Base-by-base conservation (phyloP, 306 rosid genomes). In the Castanospermum australe region DNA sequence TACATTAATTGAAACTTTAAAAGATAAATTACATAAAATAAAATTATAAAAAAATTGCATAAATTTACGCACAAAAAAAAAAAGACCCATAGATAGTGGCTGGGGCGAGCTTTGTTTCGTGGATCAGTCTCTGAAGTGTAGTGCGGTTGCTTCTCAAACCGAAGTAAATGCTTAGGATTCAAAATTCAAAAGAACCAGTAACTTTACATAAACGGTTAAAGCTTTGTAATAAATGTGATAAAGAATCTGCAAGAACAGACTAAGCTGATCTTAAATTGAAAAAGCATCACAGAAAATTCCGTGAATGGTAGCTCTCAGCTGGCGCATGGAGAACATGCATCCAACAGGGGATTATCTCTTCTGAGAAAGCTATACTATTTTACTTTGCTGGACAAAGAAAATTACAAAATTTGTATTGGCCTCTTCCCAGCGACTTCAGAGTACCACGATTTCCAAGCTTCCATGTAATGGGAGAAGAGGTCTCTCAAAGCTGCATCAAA, bases 391-490 rank as follows among this genome's bases (percentile, higher is more conserved):
- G 28, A 47, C 20, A 6, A 14, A 73, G 36, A 72, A 72, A 21
- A 78, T 89, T 85, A 95, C 85, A 84, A 81, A 83, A 82, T 79
- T 72, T 84, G 76, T 20, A 79, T 52, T 20, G 89, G 73, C 68
- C 85, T 90, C 87, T 91, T 89, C 47, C 84, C 93, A 35, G 91
- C 87, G 21, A 93, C 89, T 87, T 91, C 96, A 0, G 91, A 86
- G 93, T 89, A 87, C 98, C 98, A 92, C 50, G 91, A 84, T 65
- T 83, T 87, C 94, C 97, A 92, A 67, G 99, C 98, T 75, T 95
- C 97, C 92, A 83, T 81, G 85, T 91, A 95, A 86, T 95, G 97
- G 15, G 95, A 79, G 84, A 88, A 93, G 25, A 95, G 90, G 15
- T 95, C 99, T 84, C 68, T 91, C 85, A 94, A 71, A 52, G 92